phyloP scores from a whole-genome alignment of 169 alveolate genomes.

The Eimeria zaria region DNA sequence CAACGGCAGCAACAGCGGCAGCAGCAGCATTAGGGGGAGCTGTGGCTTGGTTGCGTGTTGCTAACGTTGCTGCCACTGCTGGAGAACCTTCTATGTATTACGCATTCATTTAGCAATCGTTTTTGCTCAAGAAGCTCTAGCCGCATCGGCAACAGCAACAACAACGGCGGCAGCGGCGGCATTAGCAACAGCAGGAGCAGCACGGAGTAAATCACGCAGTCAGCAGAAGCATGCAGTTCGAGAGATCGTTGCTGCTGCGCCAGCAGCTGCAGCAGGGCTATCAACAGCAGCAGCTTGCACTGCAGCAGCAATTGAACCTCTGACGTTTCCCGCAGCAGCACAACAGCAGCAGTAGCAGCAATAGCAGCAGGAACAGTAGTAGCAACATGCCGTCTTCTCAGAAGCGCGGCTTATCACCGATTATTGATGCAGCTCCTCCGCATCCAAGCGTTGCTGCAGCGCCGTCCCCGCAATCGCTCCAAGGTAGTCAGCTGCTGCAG shows the following conservation, averaged over 20 bases:
- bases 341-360: slow-evolving; percentile 59
- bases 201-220: background rate
- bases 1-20: slow-evolving; percentile 41
- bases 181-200: slow-evolving; percentile 26
- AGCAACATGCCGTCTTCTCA: slow-evolving; percentile 71
- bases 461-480: slow-evolving; percentile 5
- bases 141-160: slow-evolving; percentile 8
- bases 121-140: background rate
- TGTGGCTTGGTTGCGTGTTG: background rate
- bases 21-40: slow-evolving; percentile 42
- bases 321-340: slow-evolving; percentile 10
- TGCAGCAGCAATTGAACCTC: background rate
- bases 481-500: slow-evolving; percentile 26
- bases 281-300: slow-evolving; percentile 3
- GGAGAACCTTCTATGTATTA: slow-evolving; percentile 15
- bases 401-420: slow-evolving; percentile 42
- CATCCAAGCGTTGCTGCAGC: slow-evolving; percentile 39
- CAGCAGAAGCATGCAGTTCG: slow-evolving; percentile 23
- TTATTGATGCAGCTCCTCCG: slow-evolving; percentile 1
- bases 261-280: slow-evolving; percentile 34
- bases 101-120: background rate
- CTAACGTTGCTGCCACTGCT: background rate
- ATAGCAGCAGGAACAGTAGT: background rate
- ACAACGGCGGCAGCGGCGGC: slow-evolving; percentile 14
- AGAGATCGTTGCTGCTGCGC: slow-evolving; percentile 18